These are phyloP conservation scores for Tilletia setariae DNA, from an alignment of 1,284 basidiomycete genomes.

Conservation along the genomic window DNA sequence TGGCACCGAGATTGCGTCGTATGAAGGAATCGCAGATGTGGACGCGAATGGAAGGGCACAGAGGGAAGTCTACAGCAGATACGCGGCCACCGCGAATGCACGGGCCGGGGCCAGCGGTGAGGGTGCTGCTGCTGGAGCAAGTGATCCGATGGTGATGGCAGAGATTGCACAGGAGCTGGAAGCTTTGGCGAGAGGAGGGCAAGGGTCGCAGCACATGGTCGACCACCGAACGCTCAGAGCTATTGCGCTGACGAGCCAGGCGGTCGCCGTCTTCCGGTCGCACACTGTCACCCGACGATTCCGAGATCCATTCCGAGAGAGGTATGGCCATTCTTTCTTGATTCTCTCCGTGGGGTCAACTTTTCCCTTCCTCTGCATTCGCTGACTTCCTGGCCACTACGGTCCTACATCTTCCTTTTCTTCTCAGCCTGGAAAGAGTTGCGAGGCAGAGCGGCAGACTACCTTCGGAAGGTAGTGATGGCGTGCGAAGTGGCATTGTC, in stretches of 20 bases:
- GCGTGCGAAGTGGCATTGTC: not conserved
- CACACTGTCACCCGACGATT: conserved; percentile 49
- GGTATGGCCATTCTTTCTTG: conserved; percentile 7
- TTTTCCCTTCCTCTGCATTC: not conserved
- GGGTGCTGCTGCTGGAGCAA: not conserved
- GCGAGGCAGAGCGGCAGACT: conserved; percentile 23
- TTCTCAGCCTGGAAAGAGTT: conserved; percentile 30
- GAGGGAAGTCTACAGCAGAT: too few relatives aligned
- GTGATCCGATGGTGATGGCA: too few relatives aligned
- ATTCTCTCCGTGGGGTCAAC: too few relatives aligned
- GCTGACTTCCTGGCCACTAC: not conserved
- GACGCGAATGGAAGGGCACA: too few relatives aligned
- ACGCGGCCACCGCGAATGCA: too few relatives aligned
- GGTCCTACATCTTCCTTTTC: not conserved
- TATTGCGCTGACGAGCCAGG: conserved; percentile 48
- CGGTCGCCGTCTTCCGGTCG: conserved; percentile 40
- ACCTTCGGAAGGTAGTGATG: not conserved
- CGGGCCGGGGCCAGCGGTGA: too few relatives aligned
- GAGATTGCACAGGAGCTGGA: not conserved
- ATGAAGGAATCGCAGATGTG: not conserved
- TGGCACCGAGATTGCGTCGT: conserved; percentile 41
- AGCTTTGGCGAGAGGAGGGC: not conserved
- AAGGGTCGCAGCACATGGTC: conserved; percentile 23
- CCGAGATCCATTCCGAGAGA: conserved; percentile 47
- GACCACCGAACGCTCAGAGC: conserved; percentile 47